Conservation (phyloP, 2,329 filamentous ascomycete genomes). For the Xylariales sp. region DNA sequence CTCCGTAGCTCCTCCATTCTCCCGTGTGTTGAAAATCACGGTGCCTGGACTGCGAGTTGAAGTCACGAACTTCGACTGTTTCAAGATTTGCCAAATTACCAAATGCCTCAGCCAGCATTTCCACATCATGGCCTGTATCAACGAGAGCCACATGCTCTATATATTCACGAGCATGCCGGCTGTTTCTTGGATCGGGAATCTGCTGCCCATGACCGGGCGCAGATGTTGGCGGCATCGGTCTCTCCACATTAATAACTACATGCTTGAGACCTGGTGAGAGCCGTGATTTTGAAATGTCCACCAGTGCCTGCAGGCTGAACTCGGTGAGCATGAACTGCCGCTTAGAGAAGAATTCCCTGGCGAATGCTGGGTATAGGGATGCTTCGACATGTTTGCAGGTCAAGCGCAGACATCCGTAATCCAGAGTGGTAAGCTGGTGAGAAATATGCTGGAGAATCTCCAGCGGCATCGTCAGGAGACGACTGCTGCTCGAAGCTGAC, state of each 20-base stretch:
- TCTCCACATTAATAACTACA: conserved; percentile 45
- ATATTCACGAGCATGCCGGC: too few relatives aligned
- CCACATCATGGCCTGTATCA: conserved; percentile 40
- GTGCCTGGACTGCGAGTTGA: conserved; percentile 40
- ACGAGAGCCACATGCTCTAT: conserved; percentile 26
- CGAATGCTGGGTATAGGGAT: conserved; percentile 50
- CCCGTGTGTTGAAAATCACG: conserved; percentile 39
- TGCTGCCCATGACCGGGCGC: conserved; percentile 15
- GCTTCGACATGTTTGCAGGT: conserved; percentile 51
- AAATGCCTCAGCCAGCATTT: conserved; percentile 55
- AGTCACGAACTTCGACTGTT: conserved; percentile 56
- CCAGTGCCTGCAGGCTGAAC: conserved; percentile 39
- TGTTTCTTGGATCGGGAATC: too few relatives aligned
- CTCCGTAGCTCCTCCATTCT: conserved; percentile 55
- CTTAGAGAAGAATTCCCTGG: conserved; percentile 59
- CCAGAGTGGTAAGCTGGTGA: conserved; percentile 45
- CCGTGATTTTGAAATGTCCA: conserved; percentile 44
- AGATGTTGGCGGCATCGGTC: conserved; percentile 12
- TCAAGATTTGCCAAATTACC: conserved; percentile 48
- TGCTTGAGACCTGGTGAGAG: conserved; percentile 34
- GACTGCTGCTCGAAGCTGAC: too few relatives aligned
- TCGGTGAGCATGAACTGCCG: conserved; percentile 62
- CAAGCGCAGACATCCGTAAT: conserved; percentile 50
- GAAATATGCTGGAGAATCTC: conserved; percentile 57
- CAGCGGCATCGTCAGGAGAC: conserved; percentile 40